These are phyloP conservation scores for Solanum dulcamara DNA, from an alignment of 257 asterid genomes.

Conservation along the genomic window DNA sequence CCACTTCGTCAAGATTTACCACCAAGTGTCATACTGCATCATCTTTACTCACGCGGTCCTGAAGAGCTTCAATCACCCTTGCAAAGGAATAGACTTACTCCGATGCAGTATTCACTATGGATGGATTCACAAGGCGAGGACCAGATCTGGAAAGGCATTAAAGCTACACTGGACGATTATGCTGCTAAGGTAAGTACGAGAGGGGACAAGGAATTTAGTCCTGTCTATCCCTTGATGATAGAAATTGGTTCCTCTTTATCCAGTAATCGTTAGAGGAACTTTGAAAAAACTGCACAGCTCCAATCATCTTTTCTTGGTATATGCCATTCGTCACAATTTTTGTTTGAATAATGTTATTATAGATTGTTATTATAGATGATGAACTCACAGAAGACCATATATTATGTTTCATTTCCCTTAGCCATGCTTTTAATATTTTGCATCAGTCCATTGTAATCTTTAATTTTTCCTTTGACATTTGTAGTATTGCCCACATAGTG, in stretches of 20 bases:
- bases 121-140: slow-evolving; percentile 95
- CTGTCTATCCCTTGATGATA: slow-evolving; percentile 74
- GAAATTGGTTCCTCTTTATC: slow-evolving; percentile 56
- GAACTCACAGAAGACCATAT: neutral
- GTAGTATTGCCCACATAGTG: neutral
- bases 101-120: slow-evolving; percentile 82
- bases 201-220: slow-evolving; percentile 91
- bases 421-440: neutral
- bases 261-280: slow-evolving; percentile 16
- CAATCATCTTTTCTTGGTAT: neutral
- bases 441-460: neutral
- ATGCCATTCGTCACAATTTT: neutral
- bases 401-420: neutral
- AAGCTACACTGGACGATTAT: slow-evolving; percentile 84
- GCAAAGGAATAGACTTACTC: slow-evolving; percentile 77
- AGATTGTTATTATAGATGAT: neutral
- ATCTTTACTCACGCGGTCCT: slow-evolving; percentile 82
- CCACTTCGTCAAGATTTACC: slow-evolving; percentile 90
- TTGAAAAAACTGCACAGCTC: neutral
- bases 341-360: neutral
- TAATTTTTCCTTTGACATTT: neutral
- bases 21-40: slow-evolving; percentile 78
- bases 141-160: slow-evolving; percentile 92
- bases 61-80: slow-evolving; percentile 88
- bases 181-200: slow-evolving; percentile 62